phyloP scores from a whole-genome alignment of 2,329 filamentous ascomycete genomes.

The Ceratocystiopsis sp. region DNA sequence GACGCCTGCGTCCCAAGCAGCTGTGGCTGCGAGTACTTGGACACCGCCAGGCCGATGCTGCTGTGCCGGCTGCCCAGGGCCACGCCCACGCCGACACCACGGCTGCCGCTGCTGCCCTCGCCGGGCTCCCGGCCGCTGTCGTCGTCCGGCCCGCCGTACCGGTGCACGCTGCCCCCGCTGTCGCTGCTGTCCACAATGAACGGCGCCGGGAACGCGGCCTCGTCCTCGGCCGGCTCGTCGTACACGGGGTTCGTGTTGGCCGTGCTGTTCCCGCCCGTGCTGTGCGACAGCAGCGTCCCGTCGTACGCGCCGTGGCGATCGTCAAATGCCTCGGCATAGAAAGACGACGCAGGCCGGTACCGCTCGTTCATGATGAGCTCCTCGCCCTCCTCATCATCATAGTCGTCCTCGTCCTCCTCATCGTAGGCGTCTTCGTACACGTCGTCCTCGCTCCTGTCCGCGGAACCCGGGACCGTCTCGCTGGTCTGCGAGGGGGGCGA shows the following conservation, averaged over 20 bases:
- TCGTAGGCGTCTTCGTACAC: neutral
- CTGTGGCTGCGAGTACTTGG: constrained; percentile 5
- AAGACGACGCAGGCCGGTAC: constrained; percentile 3
- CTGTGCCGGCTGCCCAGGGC: neutral
- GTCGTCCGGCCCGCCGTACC: neutral
- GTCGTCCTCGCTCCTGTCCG: neutral
- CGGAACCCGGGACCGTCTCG: neutral
- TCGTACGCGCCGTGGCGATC: too few relatives aligned
- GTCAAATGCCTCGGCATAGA: constrained; percentile 1
- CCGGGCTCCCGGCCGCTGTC: neutral
- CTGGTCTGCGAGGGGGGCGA: neutral
- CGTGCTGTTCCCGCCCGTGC: too few relatives aligned
- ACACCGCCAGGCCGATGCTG: constrained; percentile 7
- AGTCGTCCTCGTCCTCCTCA: neutral
- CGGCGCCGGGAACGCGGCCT: too few relatives aligned
- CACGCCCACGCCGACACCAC: neutral
- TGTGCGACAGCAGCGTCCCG: too few relatives aligned
- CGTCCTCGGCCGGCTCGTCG: too few relatives aligned
- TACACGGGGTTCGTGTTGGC: too few relatives aligned
- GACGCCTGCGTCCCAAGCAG: constrained; percentile 4
- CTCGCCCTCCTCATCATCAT: neutral
- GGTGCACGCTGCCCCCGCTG: neutral
- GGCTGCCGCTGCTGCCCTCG: neutral
- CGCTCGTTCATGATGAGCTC: neutral
- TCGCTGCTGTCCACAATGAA: too few relatives aligned